Evolutionary conservation across 2,329 filamentous ascomycete species (phyloP).

Genomic region (Xylariales sp.): DNA sequence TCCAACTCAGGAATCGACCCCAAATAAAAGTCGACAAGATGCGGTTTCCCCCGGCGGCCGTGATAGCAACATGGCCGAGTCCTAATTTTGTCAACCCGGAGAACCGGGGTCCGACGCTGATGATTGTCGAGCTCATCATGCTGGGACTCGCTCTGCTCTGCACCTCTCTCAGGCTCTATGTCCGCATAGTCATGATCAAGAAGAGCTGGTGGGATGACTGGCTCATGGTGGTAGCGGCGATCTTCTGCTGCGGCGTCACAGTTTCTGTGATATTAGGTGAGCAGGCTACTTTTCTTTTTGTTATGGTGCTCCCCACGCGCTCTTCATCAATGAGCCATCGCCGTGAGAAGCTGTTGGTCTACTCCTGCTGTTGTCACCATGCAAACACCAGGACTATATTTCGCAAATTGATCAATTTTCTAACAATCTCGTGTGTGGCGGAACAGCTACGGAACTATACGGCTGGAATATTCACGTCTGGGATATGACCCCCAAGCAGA

Average conservation of each 20-base stretch:
- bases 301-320: too few relatives aligned
- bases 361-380: too few relatives aligned
- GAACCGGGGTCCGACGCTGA: constrained; percentile 29
- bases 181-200: constrained; percentile 27
- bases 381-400: too few relatives aligned
- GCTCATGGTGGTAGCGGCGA: constrained; percentile 33
- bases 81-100: constrained; percentile 33
- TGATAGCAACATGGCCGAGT: constrained; percentile 30
- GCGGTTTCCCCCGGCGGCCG: constrained; percentile 30
- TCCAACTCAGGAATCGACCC: too few relatives aligned
- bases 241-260: constrained; percentile 11
- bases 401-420: too few relatives aligned
- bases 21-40: constrained; percentile 13
- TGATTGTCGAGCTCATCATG: constrained; percentile 31
- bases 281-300: neutral
- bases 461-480: constrained; percentile 34
- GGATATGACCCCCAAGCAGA: constrained; percentile 24
- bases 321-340: too few relatives aligned
- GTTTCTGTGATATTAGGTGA: constrained; percentile 19
- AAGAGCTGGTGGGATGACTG: constrained; percentile 33
- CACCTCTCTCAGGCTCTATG: constrained; percentile 31
- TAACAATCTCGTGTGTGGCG: too few relatives aligned
- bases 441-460: constrained; percentile 24
- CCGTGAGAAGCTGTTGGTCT: too few relatives aligned
- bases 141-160: constrained; percentile 28